Evolutionary conservation across 1,284 basidiomycete genomes (phyloP).

Genomic region (Coniophora puteana): DNA sequence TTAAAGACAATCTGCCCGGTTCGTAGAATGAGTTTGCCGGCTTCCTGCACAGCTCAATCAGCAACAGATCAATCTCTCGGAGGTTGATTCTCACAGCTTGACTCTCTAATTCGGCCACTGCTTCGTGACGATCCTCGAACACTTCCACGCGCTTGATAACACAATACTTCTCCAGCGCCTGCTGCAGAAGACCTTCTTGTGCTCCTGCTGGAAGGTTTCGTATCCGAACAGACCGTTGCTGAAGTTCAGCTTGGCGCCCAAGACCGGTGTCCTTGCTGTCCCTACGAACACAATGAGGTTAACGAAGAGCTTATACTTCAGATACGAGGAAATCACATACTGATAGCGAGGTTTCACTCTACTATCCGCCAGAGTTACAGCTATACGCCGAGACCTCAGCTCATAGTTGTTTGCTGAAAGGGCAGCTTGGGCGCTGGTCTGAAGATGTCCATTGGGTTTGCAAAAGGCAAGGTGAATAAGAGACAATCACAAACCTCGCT

Average conservation of each 20-base stretch:
- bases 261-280: conserved; percentile 50
- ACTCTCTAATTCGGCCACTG: conserved; percentile 73
- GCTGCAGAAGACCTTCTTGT: conserved; percentile 88
- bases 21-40: conserved; percentile 69
- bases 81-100: conserved; percentile 53
- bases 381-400: conserved; percentile 80
- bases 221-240: conserved; percentile 70
- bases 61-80: background rate
- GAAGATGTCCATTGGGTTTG: conserved; percentile 6
- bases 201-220: conserved; percentile 67
- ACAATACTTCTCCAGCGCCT: conserved; percentile 77
- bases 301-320: conserved; percentile 1
- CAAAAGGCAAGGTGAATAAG: background rate
- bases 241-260: conserved; percentile 55
- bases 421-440: conserved; percentile 73
- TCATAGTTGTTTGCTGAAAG: conserved; percentile 82
- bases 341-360: conserved; percentile 59
- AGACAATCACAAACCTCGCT: conserved; percentile 51
- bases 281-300: conserved; percentile 23
- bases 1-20: conserved; percentile 68
- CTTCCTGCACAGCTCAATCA: conserved; percentile 51
- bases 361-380: conserved; percentile 77
- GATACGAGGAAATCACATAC: conserved; percentile 34
- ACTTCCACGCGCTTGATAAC: conserved; percentile 76
- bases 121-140: conserved; percentile 63